Evolutionary conservation across 2,329 filamentous ascomycete species (phyloP), one percentile per base, ranked within the genome.

Genomic region (Remersonia thermophila): DNA sequence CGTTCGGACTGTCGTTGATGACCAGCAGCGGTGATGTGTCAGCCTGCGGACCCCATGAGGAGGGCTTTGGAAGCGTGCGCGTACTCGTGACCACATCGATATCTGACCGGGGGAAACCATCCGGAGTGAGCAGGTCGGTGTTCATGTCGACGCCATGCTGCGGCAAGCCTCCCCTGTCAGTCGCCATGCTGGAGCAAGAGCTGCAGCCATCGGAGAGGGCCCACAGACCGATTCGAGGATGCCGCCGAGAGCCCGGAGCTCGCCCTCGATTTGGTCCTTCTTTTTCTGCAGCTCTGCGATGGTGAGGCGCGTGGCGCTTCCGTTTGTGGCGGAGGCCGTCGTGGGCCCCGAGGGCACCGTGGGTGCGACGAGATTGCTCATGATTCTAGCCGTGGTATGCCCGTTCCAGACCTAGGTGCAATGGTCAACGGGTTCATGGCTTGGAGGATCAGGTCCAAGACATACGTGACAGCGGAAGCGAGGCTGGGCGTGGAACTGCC

Each of bases 131-230:
- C 27, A 98, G 73, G 39, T 76, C 69, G 7, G 91, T 95, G 51
- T 80, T 79, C 91, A 98, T 98, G 51, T 82, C 79, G 36, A 94
- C 89, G 30, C 81, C 78, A 65, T 96, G n/a, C n/a, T n/a, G n/a
- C n/a, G n/a, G n/a, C n/a, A n/a, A n/a, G n/a, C n/a, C n/a, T n/a
- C n/a, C n/a, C n/a, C n/a, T n/a, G n/a, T n/a, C n/a, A n/a, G n/a
- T n/a, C n/a, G n/a, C n/a, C n/a, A n/a, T n/a, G n/a, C n/a, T n/a
- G n/a, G n/a, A n/a, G n/a, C n/a, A n/a, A n/a, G n/a, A n/a, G n/a
- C n/a, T n/a, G n/a, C n/a, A n/a, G n/a, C n/a, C n/a, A n/a, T n/a
- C n/a, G 14, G 13, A 18, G 27, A 37, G 13, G 20, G 20, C 20
- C 57, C 73, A 51, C 41, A 7, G 9, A 94, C 87, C 47, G 86